These are phyloP conservation scores for Hypoxylon rickii DNA, from an alignment of 495 filamentous ascomycete genomes.

Conservation along the genomic window DNA sequence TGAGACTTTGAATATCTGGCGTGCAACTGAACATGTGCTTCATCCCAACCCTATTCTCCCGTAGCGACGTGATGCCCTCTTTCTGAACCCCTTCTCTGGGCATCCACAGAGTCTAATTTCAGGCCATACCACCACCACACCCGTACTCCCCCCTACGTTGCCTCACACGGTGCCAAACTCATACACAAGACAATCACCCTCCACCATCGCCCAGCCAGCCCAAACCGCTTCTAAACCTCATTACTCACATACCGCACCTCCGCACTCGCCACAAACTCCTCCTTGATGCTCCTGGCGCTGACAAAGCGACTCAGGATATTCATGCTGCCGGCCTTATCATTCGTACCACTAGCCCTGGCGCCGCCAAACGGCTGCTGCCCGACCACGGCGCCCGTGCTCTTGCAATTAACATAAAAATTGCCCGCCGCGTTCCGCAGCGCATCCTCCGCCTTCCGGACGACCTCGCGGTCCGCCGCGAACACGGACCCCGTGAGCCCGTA, in stretches of 20 bases:
- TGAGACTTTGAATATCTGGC: too few relatives aligned
- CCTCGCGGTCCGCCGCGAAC: slow-evolving; percentile 73
- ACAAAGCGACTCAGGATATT: slow-evolving; percentile 79
- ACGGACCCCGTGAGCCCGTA: slow-evolving; percentile 82
- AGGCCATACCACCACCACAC: too few relatives aligned
- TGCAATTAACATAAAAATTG: slow-evolving; percentile 94
- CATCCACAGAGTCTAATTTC: too few relatives aligned
- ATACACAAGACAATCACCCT: too few relatives aligned
- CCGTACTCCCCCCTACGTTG: too few relatives aligned
- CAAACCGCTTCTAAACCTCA: slow-evolving; percentile 44
- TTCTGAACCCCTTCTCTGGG: too few relatives aligned
- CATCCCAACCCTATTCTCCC: too few relatives aligned
- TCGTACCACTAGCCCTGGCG: slow-evolving; percentile 82
- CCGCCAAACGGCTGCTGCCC: slow-evolving; percentile 94
- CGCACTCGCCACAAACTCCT: slow-evolving; percentile 75
- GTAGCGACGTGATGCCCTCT: too few relatives aligned
- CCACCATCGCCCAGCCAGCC: neutral
- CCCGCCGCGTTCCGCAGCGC: slow-evolving; percentile 76
- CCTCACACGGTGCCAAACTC: too few relatives aligned
- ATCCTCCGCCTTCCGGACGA: slow-evolving; percentile 70
- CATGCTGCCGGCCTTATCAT: slow-evolving; percentile 86
- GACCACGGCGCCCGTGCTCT: slow-evolving; percentile 89
- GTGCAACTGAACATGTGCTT: too few relatives aligned
- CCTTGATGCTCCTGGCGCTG: slow-evolving; percentile 83
- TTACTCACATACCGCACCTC: slow-evolving; percentile 85